phyloP scores from a whole-genome alignment of 768 basidiomycete species.

The Fibroporia radiculosa region DNA sequence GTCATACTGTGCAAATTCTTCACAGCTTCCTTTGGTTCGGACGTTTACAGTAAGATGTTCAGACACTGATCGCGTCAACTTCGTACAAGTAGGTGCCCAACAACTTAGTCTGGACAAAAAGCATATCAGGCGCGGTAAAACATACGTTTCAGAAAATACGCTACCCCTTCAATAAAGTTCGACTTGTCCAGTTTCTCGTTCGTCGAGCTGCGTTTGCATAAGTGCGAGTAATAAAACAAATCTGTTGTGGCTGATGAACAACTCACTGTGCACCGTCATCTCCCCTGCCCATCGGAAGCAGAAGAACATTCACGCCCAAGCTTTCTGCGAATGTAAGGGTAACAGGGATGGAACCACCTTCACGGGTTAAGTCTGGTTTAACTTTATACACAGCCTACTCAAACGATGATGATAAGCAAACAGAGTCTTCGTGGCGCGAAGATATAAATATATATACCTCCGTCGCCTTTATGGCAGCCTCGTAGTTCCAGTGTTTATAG shows the following conservation, averaged over 20 bases:
- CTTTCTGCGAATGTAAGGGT: conserved; percentile 91
- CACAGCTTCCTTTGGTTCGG: no score
- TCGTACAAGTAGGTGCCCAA: conserved; percentile 81
- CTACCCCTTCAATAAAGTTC: conserved; percentile 83
- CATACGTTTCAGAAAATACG: conserved; percentile 21
- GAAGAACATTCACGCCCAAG: conserved; percentile 76
- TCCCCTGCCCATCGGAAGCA: conserved; percentile 89
- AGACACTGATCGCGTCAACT: conserved; percentile 26
- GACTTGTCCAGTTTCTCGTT: conserved; percentile 91
- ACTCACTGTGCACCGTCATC: conserved; percentile 92
- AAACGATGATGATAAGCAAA: background rate
- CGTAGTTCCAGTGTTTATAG: conserved; percentile 86
- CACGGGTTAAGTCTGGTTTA: conserved; percentile 77
- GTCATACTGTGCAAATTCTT: no score
- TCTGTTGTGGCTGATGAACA: background rate
- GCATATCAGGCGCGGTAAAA: background rate
- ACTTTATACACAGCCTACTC: conserved; percentile 50
- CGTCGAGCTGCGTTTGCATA: conserved; percentile 53
- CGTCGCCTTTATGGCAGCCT: conserved; percentile 83
- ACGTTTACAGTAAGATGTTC: no score
- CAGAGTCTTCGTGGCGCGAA: no score
- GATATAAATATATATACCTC: conserved; percentile 37
- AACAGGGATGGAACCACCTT: conserved; percentile 93
- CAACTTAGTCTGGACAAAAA: conserved; percentile 49
- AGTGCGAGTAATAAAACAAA: background rate